Conservation (phyloP, 257 asterid genomes). For the Solanum lignicaule region DNA sequence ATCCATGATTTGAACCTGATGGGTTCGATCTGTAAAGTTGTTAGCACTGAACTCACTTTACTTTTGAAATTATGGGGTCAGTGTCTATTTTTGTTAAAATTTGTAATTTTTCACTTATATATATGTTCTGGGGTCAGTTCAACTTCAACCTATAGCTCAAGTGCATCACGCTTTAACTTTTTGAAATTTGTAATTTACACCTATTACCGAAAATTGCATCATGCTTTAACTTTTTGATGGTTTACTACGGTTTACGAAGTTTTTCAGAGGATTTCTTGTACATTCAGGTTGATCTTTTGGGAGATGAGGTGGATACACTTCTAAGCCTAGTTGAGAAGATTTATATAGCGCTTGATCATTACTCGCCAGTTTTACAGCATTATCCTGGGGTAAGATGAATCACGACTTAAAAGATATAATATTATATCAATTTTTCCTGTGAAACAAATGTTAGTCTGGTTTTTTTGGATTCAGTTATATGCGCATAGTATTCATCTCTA, state of each 20-base stretch:
- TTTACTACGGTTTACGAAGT: background rate
- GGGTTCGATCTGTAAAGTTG: background rate
- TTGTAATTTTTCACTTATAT: background rate
- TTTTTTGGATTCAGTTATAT: background rate
- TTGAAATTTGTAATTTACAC: no score
- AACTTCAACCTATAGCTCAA: background rate
- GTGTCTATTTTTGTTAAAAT: background rate
- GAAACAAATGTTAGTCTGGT: background rate
- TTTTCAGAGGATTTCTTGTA: background rate
- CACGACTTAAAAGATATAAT: background rate
- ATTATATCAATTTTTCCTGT: background rate
- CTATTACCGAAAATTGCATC: background rate
- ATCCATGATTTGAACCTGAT: background rate
- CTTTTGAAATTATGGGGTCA: background rate
- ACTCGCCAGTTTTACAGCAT: slow-evolving; percentile 79
- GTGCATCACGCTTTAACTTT: background rate
- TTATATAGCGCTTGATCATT: slow-evolving; percentile 72
- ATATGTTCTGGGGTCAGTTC: background rate
- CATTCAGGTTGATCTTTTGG: slow-evolving; percentile 89
- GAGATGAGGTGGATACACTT: slow-evolving; percentile 83
- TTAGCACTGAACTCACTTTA: background rate
- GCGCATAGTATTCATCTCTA: background rate
- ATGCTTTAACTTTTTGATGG: background rate
- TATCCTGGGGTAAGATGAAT: slow-evolving; percentile 79
- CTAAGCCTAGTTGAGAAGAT: slow-evolving; percentile 68